phyloP scores from a whole-genome alignment of 805 yeast species.

The Candida peoriensis region DNA sequence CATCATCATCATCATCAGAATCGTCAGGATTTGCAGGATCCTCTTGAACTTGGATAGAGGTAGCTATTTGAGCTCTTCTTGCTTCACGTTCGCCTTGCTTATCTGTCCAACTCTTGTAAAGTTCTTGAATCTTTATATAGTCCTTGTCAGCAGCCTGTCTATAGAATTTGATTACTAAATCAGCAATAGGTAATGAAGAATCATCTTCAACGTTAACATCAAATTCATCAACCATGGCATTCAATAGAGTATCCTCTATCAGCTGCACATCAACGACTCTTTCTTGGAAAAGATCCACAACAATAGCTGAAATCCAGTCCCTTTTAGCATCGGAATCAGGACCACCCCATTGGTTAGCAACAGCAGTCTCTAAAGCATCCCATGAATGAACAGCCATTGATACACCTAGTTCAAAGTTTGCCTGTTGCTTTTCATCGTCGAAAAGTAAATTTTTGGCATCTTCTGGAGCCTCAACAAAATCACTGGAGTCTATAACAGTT shows the following conservation, averaged over 20 bases:
- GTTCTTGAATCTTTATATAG: constrained; percentile 49
- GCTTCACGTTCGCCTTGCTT: constrained; percentile 38
- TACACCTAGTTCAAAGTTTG: constrained; percentile 86
- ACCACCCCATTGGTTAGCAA: constrained; percentile 94
- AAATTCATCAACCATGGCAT: constrained; percentile 94
- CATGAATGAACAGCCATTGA: constrained; percentile 87
- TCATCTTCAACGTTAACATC: constrained; percentile 87
- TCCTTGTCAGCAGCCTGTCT: constrained; percentile 52
- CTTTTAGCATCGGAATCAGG: constrained; percentile 85
- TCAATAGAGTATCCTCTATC: constrained; percentile 78
- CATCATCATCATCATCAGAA: constrained; percentile 44
- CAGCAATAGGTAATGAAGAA: constrained; percentile 72
- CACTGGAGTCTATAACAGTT: constrained; percentile 34
- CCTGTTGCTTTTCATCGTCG: constrained; percentile 62
- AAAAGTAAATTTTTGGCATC: constrained; percentile 37
- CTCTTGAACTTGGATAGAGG: constrained; percentile 44
- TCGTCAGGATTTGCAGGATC: constrained; percentile 63
- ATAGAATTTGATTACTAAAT: constrained; percentile 58
- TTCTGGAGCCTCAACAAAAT: constrained; percentile 48
- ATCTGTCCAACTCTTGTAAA: constrained; percentile 55
- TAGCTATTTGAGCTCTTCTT: constrained; percentile 28
- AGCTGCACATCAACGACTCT: constrained; percentile 68
- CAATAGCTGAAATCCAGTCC: constrained; percentile 87
- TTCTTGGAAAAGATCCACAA: constrained; percentile 71
- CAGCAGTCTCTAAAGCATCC: constrained; percentile 87